Conservation (phyloP, 2,329 filamentous ascomycete genomes). For the Eurotiales sp. region DNA sequence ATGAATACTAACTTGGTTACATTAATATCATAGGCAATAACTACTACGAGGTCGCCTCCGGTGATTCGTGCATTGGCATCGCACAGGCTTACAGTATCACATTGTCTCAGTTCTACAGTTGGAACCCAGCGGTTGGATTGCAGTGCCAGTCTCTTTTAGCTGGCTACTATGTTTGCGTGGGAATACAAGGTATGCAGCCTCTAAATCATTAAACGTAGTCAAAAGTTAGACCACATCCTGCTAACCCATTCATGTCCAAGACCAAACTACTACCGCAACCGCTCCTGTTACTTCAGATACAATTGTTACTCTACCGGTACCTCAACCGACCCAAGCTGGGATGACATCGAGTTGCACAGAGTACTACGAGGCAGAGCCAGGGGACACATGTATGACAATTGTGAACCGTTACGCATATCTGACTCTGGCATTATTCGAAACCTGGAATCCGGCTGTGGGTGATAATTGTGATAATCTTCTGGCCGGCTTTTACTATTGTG, state of each 20-base stretch:
- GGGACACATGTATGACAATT: conserved; percentile 23
- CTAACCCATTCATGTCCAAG: not conserved
- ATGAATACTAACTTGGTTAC: not conserved
- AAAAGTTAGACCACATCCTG: not conserved
- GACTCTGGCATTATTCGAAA: conserved; percentile 14
- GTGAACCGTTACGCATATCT: conserved; percentile 18
- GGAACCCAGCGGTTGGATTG: conserved; percentile 29
- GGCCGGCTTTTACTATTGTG: conserved; percentile 23
- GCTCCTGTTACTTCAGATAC: not conserved
- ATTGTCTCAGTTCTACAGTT: conserved; percentile 20
- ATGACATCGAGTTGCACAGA: conserved; percentile 21
- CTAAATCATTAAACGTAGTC: not conserved
- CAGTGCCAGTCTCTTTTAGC: conserved; percentile 24
- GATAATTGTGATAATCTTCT: conserved; percentile 19
- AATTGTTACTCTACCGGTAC: not conserved
- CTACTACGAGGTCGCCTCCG: conserved; percentile 17
- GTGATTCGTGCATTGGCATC: conserved; percentile 17
- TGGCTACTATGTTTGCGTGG: conserved; percentile 24
- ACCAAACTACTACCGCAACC: not conserved
- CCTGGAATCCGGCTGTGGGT: conserved; percentile 23
- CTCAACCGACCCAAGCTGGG: conserved; percentile 11
- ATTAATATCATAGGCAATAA: conserved; percentile 2
- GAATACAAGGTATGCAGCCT: not conserved
- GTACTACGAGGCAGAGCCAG: conserved; percentile 22
- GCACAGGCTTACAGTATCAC: conserved; percentile 13